A percentile compares a stretch with the other conserved stretches of the same genome.
These are phyloP conservation scores for Hordeum pubiflorum DNA, from an alignment of 202 grass and related monocot species.

Conservation along the genomic window DNA sequence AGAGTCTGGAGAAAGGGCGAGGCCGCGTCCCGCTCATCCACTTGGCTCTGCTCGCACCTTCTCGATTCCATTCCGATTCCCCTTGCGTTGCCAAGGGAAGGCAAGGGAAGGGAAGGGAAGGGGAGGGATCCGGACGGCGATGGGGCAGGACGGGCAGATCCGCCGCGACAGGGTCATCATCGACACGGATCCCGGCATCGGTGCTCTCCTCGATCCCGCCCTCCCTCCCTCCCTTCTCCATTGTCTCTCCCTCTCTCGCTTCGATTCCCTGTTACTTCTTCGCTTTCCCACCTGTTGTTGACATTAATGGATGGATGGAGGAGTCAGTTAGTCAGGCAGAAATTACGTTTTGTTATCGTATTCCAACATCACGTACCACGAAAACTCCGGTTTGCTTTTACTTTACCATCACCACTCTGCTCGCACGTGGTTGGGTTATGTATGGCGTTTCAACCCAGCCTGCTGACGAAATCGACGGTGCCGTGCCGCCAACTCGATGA, in stretches of 20 bases:
- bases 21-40: neutral
- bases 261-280: neutral
- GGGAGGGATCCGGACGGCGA: neutral
- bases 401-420: neutral
- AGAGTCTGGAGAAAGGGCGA: neutral
- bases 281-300: neutral
- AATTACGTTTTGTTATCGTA: neutral
- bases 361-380: too few relatives aligned
- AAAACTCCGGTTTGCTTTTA: too few relatives aligned
- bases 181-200: constrained; percentile 95
- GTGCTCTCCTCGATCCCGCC: constrained; percentile 7
- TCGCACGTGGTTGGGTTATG: neutral
- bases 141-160: constrained; percentile 39
- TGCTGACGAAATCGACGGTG: neutral
- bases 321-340: neutral
- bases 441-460: neutral
- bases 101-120: neutral
- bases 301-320: too few relatives aligned
- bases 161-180: constrained; percentile 68
- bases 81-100: too few relatives aligned
- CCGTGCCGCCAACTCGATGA: neutral
- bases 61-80: neutral
- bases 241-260: neutral
- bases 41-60: neutral
- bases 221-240: neutral